Evolutionary conservation across 1,284 basidiomycete genomes (phyloP).

Genomic region (Microbotryum saponariae): DNA sequence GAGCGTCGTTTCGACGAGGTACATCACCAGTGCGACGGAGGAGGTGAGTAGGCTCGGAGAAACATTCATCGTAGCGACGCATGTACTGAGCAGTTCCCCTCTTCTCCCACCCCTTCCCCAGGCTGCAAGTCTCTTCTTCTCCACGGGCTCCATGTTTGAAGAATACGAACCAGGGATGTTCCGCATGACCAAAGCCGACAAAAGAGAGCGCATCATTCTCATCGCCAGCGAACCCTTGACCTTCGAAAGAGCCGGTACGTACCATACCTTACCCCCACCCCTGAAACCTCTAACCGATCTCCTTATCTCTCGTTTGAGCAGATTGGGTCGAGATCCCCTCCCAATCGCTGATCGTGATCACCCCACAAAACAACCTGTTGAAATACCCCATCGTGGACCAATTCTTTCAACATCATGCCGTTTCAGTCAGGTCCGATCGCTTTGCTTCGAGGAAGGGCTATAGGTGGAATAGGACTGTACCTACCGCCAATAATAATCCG

Average conservation of each 20-base stretch:
- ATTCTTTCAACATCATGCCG: slow-evolving; percentile 48
- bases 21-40: slow-evolving; percentile 81
- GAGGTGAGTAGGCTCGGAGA: slow-evolving; percentile 44
- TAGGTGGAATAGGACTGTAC: background rate
- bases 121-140: slow-evolving; percentile 65
- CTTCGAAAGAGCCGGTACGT: slow-evolving; percentile 62
- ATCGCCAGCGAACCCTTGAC: slow-evolving; percentile 72
- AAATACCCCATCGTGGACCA: slow-evolving; percentile 91
- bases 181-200: slow-evolving; percentile 96
- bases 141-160: slow-evolving; percentile 54
- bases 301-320: background rate
- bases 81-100: too few relatives aligned
- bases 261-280: too few relatives aligned
- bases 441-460: slow-evolving; percentile 3
- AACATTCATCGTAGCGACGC: too few relatives aligned
- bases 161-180: slow-evolving; percentile 78
- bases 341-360: slow-evolving; percentile 41
- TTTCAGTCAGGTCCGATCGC: slow-evolving; percentile 1
- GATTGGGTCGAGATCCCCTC: slow-evolving; percentile 47
- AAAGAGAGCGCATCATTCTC: slow-evolving; percentile 58
- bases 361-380: slow-evolving; percentile 65
- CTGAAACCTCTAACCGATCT: background rate
- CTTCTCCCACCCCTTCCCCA: too few relatives aligned
- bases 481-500: too few relatives aligned
- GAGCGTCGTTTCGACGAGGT: slow-evolving; percentile 85